These are phyloP conservation scores for Tulasnella sp. DNA, from an alignment of 768 basidiomycete species.

Conservation along the genomic window DNA sequence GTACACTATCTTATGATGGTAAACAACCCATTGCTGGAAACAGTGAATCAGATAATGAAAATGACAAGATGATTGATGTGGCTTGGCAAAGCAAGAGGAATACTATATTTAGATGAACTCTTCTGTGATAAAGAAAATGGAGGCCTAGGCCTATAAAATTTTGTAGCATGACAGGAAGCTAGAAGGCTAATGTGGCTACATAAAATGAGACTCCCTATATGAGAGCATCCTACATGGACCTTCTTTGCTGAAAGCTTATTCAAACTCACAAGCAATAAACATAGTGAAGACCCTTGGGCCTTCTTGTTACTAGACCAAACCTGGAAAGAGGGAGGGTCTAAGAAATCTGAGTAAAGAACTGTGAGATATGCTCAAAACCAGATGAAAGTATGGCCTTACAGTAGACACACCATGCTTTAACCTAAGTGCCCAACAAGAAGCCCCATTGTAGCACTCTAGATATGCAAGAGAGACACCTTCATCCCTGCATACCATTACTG, in stretches of 20 bases:
- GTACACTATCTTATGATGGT: conserved; percentile 4
- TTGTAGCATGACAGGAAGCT: neutral
- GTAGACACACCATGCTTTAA: neutral
- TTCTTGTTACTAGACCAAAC: neutral
- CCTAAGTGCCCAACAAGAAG: neutral
- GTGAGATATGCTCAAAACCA: neutral
- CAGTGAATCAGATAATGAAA: neutral
- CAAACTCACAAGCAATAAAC: neutral
- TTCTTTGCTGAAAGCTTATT: neutral
- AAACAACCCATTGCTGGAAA: neutral
- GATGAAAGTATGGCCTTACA: neutral
- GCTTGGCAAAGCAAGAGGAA: neutral
- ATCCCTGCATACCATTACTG: too few species aligned
- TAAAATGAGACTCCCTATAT: neutral
- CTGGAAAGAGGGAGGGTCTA: neutral
- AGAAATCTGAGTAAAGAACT: neutral
- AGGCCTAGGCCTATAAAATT: neutral
- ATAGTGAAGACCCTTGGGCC: neutral
- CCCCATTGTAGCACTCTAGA: neutral
- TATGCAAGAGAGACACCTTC: too few species aligned
- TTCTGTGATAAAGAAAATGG: neutral
- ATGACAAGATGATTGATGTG: neutral
- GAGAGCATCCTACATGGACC: neutral
- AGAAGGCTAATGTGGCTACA: neutral
- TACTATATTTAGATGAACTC: neutral